These are phyloP conservation scores for Blepharisma undulans DNA, from an alignment of 169 alveolate species.

Conservation along the genomic window DNA sequence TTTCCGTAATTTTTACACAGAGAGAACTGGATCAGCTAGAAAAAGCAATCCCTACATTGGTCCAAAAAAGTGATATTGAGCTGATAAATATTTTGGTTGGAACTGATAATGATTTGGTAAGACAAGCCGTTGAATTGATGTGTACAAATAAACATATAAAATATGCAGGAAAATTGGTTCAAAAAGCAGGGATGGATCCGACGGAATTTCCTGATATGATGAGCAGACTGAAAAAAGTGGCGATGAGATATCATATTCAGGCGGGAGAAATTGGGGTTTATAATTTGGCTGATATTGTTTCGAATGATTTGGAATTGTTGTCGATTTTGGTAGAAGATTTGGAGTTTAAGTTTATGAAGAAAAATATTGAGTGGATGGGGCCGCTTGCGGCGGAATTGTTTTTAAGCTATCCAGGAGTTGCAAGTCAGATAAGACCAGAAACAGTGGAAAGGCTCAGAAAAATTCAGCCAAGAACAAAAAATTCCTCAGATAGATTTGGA, in stretches of 20 bases:
- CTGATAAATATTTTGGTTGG: not conserved
- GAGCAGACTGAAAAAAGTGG: not conserved
- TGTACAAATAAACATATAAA: slow-evolving; percentile 23
- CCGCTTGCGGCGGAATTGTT: not conserved
- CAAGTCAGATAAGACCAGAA: not conserved
- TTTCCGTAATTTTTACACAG: not conserved
- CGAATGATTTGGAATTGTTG: not conserved
- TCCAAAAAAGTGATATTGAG: slow-evolving; percentile 3
- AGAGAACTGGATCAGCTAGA: not conserved
- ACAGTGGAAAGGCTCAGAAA: not conserved
- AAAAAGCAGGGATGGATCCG: slow-evolving; percentile 7
- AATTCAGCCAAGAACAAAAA: not conserved
- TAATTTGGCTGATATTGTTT: not conserved
- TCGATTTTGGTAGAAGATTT: not conserved
- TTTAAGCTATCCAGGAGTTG: not conserved
- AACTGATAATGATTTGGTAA: not conserved
- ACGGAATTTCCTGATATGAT: slow-evolving; percentile 9
- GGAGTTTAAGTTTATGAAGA: slow-evolving; percentile 5
- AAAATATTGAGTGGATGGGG: not conserved
- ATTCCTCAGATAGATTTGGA: not conserved
- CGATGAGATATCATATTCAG: not conserved
- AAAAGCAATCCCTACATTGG: not conserved
- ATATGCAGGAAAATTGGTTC: not conserved
- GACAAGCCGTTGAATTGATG: slow-evolving; percentile 7
- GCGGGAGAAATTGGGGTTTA: slow-evolving; percentile 10